These are phyloP conservation scores for Ogataea angusta DNA, from an alignment of 805 yeast genomes.

Conservation along the genomic window DNA sequence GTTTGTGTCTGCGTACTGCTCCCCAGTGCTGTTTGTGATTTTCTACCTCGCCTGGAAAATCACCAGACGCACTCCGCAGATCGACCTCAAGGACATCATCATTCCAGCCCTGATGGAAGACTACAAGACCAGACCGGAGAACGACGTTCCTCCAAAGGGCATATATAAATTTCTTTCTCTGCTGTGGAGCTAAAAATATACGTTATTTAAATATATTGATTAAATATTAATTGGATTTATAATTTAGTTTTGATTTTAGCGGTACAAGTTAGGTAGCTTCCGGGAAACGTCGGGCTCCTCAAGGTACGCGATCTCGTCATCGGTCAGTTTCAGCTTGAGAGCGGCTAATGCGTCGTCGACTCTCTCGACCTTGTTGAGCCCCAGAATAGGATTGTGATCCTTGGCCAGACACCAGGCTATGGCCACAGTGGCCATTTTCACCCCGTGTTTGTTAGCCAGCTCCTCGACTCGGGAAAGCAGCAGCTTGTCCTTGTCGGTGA, in stretches of 20 bases:
- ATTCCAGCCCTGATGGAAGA: not conserved
- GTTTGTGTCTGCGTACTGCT: constrained; percentile 24
- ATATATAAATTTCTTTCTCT: not conserved
- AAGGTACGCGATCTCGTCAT: constrained; percentile 34
- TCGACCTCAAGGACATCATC: not conserved
- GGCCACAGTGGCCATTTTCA: constrained; percentile 53
- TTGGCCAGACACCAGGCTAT: constrained; percentile 53
- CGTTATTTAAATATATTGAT: too few species aligned
- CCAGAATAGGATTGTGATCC: constrained; percentile 57
- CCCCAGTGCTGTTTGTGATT: constrained; percentile 28
- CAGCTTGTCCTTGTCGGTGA: constrained; percentile 27
- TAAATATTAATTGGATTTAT: too few species aligned
- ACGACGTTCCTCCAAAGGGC: not conserved
- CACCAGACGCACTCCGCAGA: not conserved
- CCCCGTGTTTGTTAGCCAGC: constrained; percentile 43
- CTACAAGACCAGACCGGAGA: not conserved
- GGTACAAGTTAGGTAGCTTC: constrained; percentile 2
- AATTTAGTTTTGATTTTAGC: not conserved
- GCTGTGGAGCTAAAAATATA: not conserved
- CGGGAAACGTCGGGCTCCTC: constrained; percentile 35
- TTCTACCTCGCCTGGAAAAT: constrained; percentile 34
- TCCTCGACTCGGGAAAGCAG: constrained; percentile 53
- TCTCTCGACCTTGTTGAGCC: constrained; percentile 44
- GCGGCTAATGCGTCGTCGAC: constrained; percentile 50
- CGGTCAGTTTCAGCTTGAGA: constrained; percentile 37